phyloP scores from a whole-genome alignment of 139 green algal genomes.

The Penium margaritaceum region DNA sequence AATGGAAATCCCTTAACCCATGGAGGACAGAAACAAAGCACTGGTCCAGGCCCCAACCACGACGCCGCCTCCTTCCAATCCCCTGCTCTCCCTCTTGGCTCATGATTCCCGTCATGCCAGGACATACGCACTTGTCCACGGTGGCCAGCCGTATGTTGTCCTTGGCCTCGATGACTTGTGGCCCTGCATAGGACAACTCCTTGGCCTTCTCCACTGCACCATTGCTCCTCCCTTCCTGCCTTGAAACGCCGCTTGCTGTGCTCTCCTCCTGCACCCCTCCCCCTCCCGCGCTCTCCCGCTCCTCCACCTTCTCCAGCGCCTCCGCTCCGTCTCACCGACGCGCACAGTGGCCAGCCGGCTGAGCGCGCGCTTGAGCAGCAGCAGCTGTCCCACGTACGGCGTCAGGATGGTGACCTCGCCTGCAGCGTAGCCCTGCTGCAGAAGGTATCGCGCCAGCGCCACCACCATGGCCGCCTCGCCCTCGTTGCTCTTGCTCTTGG shows the following conservation, averaged over 20 bases:
- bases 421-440: conserved; percentile 56
- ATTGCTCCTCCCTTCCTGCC: not conserved
- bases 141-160: conserved; percentile 59
- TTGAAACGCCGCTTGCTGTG: not conserved
- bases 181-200: not conserved
- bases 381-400: conserved; percentile 69
- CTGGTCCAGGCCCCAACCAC: too few relatives aligned
- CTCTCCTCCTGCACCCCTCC: not conserved
- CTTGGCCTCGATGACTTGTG: not conserved
- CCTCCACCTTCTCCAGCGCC: conserved; percentile 51
- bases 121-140: conserved; percentile 67
- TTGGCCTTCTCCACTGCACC: not conserved
- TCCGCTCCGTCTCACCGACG: conserved; percentile 56
- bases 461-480: conserved; percentile 56
- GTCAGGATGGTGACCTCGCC: conserved; percentile 67
- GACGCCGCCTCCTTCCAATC: too few relatives aligned
- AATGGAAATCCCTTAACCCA: too few relatives aligned
- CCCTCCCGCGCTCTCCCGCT: conserved; percentile 20
- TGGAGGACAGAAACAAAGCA: too few relatives aligned
- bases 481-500: conserved; percentile 58
- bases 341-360: conserved; percentile 47
- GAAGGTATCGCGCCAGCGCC: conserved; percentile 54
- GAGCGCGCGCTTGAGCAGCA: conserved; percentile 38
- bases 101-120: too few relatives aligned
- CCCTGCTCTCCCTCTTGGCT: too few relatives aligned